Evolutionary conservation across 2,329 filamentous ascomycete species (phyloP), one percentile per base, ranked within the genome.

Genomic region (Fusarium sp.): DNA sequence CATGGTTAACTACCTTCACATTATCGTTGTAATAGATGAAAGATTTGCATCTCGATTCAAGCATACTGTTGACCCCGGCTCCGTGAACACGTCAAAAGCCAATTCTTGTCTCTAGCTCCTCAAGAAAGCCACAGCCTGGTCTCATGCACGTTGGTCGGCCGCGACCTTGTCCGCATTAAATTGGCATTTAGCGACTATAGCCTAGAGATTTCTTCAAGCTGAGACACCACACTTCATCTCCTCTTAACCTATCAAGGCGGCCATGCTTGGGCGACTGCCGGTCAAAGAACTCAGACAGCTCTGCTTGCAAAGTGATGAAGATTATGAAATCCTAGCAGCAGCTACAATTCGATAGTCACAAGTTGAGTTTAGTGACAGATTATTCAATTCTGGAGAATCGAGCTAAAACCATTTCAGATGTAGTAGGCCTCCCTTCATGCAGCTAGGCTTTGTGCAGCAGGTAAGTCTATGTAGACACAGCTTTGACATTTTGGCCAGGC

Each of bases 11-110:
- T 24, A 24, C 22, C 22, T 24, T 24, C 22, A 24, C 22, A 24
- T 24, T 24, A 24, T 24, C 43, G 15, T 45, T 45, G 22, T 16
- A 45, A 45, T 25, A 24, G 43, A 24, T 25, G 11, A 15, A 45
- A 45, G 43, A 45, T 25, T 24, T 25, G 43, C 20, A 42, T 52
- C 25, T 24, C 49, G 29, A 38, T 16, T 29, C 44, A 47, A 16
- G 14, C 22, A 38, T 40, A 34, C 27, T 16, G 40, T 56, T 38
- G 20, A 56, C 22, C 53, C 32, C 10, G 27, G 24, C 43, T 24
- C n/a, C 29, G 46, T 47, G 43, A 56, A 47, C 53, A 56, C 43
- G 53, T 56, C 27, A 47, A 30, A 30, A 40, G 18, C 20, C 53
- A 34, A 20, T 40, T 38, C 53, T 56, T 38, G 3, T 38, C 32